A percentile compares a stretch with the other conserved stretches of the same genome.
These are phyloP conservation scores for Amauroascus verrucosus DNA, from an alignment of 2,329 filamentous ascomycete genomes.

Conservation along the genomic window DNA sequence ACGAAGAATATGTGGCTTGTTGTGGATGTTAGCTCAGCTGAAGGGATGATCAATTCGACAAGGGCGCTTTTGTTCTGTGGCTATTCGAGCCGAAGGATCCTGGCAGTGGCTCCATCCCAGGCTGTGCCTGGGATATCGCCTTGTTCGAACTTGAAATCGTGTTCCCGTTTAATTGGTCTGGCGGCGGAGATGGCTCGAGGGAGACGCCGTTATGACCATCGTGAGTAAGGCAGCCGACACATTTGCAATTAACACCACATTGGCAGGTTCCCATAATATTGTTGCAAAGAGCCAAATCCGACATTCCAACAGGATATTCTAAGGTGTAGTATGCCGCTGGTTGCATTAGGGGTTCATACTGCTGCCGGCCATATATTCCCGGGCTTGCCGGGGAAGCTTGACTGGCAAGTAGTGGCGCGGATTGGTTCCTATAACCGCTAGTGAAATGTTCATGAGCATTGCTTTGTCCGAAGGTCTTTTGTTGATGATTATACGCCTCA, in stretches of 20 bases:
- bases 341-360: constrained; percentile 29
- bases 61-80: neutral
- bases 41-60: neutral
- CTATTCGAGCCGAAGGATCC: neutral
- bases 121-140: neutral
- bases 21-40: neutral
- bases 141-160: neutral
- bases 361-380: constrained; percentile 2
- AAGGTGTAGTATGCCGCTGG: constrained; percentile 35
- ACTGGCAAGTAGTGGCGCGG: neutral
- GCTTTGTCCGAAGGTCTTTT: constrained; percentile 36
- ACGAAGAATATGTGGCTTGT: neutral
- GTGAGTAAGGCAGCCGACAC: constrained; percentile 45
- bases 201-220: constrained; percentile 40
- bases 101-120: neutral
- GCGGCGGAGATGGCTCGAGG: constrained; percentile 22
- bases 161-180: neutral
- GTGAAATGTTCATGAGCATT: constrained; percentile 72
- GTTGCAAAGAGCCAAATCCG: constrained; percentile 31
- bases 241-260: constrained; percentile 44
- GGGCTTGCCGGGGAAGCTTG: neutral
- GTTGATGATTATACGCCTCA: neutral
- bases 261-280: constrained; percentile 43
- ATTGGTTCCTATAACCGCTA: constrained; percentile 28
- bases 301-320: constrained; percentile 32